A percentile compares a stretch with the other conserved stretches of the same genome.
Evolutionary conservation across 2,329 filamentous ascomycete genomes (phyloP).

Genomic region (Sclerotinia sclerotiorum): DNA sequence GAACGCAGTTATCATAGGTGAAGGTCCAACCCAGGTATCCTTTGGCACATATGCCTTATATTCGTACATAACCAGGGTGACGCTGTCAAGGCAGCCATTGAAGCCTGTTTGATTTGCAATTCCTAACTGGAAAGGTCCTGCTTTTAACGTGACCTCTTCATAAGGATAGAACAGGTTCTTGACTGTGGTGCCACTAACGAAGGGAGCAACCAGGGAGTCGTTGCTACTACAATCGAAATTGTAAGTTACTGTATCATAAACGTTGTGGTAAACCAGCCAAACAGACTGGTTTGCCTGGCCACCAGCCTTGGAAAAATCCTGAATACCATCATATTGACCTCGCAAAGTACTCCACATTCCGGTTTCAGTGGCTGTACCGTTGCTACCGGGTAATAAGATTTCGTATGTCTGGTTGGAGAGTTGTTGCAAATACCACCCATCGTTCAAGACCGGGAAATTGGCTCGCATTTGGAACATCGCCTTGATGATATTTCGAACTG

Average conservation of each 20-base stretch:
- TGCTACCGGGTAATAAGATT: conserved; percentile 52
- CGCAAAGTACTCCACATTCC: conserved; percentile 62
- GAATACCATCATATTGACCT: conserved; percentile 49
- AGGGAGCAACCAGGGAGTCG: conserved; percentile 56
- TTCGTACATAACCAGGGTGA: conserved; percentile 53
- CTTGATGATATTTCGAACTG: conserved; percentile 60
- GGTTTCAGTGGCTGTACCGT: conserved; percentile 53
- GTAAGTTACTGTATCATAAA: conserved; percentile 51
- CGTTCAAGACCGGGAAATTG: conserved; percentile 57
- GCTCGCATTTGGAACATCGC: conserved; percentile 60
- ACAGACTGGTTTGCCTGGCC: conserved; percentile 48
- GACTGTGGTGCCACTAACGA: conserved; percentile 53
- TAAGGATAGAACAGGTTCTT: conserved; percentile 64
- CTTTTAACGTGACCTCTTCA: conserved; percentile 53
- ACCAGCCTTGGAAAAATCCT: conserved; percentile 49
- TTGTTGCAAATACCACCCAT: conserved; percentile 55
- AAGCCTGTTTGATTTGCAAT: conserved; percentile 48
- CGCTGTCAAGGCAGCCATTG: conserved; percentile 59
- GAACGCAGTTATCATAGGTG: conserved; percentile 55
- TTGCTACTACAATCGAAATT: conserved; percentile 53
- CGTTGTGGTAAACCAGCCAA: conserved; percentile 55
- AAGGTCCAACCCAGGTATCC: conserved; percentile 50
- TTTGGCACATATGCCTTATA: conserved; percentile 59
- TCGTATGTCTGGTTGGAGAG: conserved; percentile 57
- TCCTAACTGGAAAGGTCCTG: conserved; percentile 47